Evolutionary conservation across 495 filamentous ascomycete species (phyloP), one percentile per base, ranked within the genome.

Genomic region (Aspergillus funiculosus): DNA sequence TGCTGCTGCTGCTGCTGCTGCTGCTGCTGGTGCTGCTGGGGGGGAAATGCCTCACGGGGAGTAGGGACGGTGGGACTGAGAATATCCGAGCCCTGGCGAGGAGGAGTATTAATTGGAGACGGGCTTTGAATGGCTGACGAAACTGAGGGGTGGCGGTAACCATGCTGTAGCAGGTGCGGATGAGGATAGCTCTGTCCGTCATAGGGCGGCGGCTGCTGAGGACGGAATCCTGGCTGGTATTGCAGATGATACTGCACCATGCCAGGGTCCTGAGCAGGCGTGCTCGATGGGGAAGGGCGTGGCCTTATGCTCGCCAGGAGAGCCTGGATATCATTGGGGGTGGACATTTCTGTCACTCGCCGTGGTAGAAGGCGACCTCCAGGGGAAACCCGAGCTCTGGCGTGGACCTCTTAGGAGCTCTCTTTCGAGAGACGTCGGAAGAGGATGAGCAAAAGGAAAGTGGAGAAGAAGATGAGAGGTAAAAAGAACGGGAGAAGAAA

Each of bases 261-360:
- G 35, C 46, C 44, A 38, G 58, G 41, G 38, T 71, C 67, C 49
- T 64, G 69, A 30, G 57, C 57, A 45, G 66, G 50, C 14, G 51
- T 63, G 49, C 56, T 58, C 15, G 63, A 58, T 10, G 63, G 67
- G 15, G 66, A 66, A 4, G 68, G 67, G 39, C 68, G 67, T 17
- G 67, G 63, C 43, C 67, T 59, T 49, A 74, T 69, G 51, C 64
- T 70, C 44, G 69, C 69, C 57, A 74, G 54, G 27, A 74, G 66
- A 56, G 71, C 67, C 58, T 72, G 71, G 46, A 74, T 53, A 63
- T 74, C 64, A 54, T 64, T 70, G 37, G 71, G 66, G 60, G 66
- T 71, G 55, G 71, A 72, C 71, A 74, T 74, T 69, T 73, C 69
- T 73, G 68, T 61, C 69, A 51, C 60, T 59, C 60, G 62, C 60